A percentile compares a stretch with the other conserved stretches of the same genome.
phyloP scores from a whole-genome alignment of 2,329 filamentous ascomycete genomes.

The Aspergillus fumigatus region DNA sequence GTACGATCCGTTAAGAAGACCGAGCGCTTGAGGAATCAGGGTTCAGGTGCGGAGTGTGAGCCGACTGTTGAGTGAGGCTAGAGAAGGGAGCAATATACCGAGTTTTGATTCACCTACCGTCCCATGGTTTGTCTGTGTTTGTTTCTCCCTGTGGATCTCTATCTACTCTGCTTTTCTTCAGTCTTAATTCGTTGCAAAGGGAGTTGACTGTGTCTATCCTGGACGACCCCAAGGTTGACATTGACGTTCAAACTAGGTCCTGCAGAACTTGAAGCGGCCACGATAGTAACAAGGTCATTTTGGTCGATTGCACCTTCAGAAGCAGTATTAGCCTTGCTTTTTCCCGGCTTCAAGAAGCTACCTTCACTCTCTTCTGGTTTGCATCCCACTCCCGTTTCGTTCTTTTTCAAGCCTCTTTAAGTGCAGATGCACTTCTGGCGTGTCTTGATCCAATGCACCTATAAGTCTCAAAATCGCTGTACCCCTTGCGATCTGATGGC shows the following conservation, averaged over 20 bases:
- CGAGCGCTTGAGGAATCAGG: not conserved
- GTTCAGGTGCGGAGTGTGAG: not conserved
- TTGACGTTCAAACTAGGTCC: not conserved
- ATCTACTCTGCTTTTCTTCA: not conserved
- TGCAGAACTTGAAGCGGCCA: not conserved
- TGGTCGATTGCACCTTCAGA: not conserved
- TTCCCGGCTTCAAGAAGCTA: not conserved
- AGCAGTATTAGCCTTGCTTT: not conserved
- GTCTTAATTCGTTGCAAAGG: not conserved
- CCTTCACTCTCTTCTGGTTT: constrained; percentile 33
- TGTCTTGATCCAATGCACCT: constrained; percentile 50
- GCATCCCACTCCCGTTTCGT: constrained; percentile 54
- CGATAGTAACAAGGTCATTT: not conserved
- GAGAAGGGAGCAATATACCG: not conserved
- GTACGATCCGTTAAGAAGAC: constrained; percentile 3
- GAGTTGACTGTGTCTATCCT: not conserved
- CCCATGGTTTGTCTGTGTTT: no score
- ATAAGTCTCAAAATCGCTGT: constrained; percentile 56
- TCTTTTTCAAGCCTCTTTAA: constrained; percentile 50
- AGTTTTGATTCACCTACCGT: no score
- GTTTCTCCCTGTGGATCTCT: not conserved
- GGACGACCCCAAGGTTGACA: not conserved
- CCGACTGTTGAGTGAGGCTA: not conserved
- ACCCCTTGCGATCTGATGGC: constrained; percentile 54
- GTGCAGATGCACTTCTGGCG: constrained; percentile 47